Evolutionary conservation across 305 asterid species (phyloP).

Genomic region (Fraxinus paxiana): DNA sequence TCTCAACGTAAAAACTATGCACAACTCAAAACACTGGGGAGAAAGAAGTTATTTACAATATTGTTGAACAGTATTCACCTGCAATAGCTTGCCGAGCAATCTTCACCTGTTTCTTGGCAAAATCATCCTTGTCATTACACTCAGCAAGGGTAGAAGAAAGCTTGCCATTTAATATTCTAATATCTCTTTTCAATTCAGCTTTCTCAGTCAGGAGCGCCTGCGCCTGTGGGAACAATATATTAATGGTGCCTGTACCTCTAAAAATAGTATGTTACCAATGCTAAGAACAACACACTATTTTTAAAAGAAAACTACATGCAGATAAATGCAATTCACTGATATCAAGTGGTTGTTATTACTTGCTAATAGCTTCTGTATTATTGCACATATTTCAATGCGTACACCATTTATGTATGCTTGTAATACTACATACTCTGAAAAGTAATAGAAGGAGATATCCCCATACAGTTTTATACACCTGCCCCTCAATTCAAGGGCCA

Average conservation of each 20-base stretch:
- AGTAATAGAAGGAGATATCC: not conserved
- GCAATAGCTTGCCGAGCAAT: constrained; percentile 85
- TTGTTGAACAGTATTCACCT: constrained; percentile 40
- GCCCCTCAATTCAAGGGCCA: not conserved
- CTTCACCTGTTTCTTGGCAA: constrained; percentile 64
- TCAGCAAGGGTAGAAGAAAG: constrained; percentile 64
- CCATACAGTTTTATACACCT: not conserved
- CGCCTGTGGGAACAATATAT: constrained; percentile 21
- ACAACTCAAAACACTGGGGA: not conserved
- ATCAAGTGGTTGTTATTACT: not conserved
- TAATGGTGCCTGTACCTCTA: not conserved
- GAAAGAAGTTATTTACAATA: not conserved
- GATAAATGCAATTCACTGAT: not conserved
- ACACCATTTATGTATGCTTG: not conserved
- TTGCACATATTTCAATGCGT: not conserved
- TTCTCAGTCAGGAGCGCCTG: constrained; percentile 43
- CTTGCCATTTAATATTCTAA: constrained; percentile 42
- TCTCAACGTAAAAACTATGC: not conserved
- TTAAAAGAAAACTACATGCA: not conserved
- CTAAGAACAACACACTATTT: not conserved
- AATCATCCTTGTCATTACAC: constrained; percentile 57
- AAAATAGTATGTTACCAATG: not conserved
- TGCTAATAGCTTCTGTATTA: not conserved
- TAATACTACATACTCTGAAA: not conserved
- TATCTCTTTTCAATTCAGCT: constrained; percentile 51